Percentiles rank a stretch among this genome's conserved stretches.
phyloP scores from a whole-genome alignment of 2,329 filamentous ascomycete species.

The Davidsoniella australis region DNA sequence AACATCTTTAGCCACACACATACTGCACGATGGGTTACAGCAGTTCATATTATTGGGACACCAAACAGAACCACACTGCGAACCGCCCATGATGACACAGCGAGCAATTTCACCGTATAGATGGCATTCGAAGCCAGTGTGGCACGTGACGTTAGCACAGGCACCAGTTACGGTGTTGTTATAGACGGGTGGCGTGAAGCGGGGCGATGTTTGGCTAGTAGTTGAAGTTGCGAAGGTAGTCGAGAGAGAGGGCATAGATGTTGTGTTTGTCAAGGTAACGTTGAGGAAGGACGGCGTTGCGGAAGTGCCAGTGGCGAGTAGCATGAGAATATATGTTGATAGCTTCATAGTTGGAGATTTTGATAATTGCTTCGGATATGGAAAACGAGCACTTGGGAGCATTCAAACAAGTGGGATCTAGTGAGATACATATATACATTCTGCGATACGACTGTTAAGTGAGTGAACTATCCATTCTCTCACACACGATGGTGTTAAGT shows the following conservation, averaged over 20 bases:
- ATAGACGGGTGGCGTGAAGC: background rate
- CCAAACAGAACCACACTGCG: conserved; percentile 9
- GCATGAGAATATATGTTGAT: background rate
- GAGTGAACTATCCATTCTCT: no score
- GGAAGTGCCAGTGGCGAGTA: background rate
- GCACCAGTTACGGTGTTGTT: conserved; percentile 12
- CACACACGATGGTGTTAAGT: no score
- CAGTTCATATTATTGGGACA: conserved; percentile 10
- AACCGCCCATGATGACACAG: conserved; percentile 8
- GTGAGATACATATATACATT: background rate
- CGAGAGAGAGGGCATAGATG: background rate
- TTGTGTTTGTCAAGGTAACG: background rate
- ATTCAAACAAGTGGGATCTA: background rate
- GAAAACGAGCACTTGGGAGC: no score
- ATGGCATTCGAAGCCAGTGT: conserved; percentile 11
- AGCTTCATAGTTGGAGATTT: background rate
- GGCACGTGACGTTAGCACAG: conserved; percentile 8
- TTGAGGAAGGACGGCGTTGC: background rate
- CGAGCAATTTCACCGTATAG: conserved; percentile 5
- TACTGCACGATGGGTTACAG: conserved; percentile 1
- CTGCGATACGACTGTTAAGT: background rate
- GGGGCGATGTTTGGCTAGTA: conserved; percentile 5
- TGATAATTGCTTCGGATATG: background rate
- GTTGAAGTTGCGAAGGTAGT: conserved; percentile 3
- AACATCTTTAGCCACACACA: background rate